Conservation (phyloP, 2,329 filamentous ascomycete species). For the Nemania sp. region DNA sequence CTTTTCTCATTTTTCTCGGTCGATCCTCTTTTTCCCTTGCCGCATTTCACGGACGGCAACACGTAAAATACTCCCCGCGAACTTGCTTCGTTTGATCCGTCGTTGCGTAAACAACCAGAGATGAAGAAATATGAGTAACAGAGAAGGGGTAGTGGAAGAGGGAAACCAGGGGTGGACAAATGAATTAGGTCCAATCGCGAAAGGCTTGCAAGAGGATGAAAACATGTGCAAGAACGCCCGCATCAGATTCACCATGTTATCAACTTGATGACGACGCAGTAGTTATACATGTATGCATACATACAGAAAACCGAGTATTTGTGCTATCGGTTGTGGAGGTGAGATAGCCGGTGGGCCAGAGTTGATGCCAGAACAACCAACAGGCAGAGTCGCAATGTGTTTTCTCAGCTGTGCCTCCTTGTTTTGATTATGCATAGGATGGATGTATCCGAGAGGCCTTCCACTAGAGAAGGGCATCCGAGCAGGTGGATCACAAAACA, state of each 20-base stretch:
- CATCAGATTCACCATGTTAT: not conserved
- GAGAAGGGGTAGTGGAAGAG: no score
- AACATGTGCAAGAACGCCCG: not conserved
- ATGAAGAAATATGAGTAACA: no score
- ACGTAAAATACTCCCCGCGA: no score
- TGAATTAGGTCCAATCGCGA: not conserved
- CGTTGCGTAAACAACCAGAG: not conserved
- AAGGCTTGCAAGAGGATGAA: not conserved
- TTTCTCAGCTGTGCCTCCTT: conserved; percentile 2
- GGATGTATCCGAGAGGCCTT: no score
- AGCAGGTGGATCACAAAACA: conserved; percentile 13
- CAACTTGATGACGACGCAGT: conserved; percentile 8
- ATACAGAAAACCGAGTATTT: not conserved
- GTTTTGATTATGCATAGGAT: no score
- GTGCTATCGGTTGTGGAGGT: not conserved
- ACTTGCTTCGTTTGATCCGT: not conserved
- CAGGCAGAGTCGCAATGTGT: not conserved
- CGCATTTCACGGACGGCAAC: not conserved
- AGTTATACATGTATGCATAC: conserved; percentile 21
- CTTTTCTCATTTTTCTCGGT: not conserved
- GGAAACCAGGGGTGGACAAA: not conserved
- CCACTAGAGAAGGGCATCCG: not conserved
- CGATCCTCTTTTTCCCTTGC: not conserved
- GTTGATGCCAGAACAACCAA: not conserved
- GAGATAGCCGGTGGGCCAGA: not conserved